Evolutionary conservation across 2,329 filamentous ascomycete genomes (phyloP), one percentile per base, ranked within the genome.

Genomic region (Pseudogymnoascus sp.): DNA sequence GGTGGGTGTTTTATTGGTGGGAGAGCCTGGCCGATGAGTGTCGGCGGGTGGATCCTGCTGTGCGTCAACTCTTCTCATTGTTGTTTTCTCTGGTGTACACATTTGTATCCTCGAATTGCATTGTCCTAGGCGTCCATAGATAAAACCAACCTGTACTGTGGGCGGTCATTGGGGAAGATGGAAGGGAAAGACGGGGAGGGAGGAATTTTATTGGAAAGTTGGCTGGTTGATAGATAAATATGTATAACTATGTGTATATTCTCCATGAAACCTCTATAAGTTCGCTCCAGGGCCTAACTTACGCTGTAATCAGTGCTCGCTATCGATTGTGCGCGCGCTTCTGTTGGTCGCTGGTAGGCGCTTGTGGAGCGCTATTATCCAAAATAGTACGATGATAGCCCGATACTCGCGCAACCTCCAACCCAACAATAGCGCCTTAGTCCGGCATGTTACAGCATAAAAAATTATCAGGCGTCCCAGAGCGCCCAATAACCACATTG

Each of bases 31-130:
- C 13, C 25, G 42, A 29, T 29, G 13, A 48, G 42, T 48, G 13
- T 52, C 27, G 45, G 45, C 45, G 27, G 45, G 45, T 52, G 45
- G 3, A 31, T 31, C 45, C 45, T 52, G 25, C 45, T 52, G 6
- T 52, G 45, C 45, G 45, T 52, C 45, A 52, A 52, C 45, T 52
- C 45, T 52, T 52, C 45, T 52, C 45, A 52, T 52, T 52, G 45
- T 52, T 52, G 45, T 52, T 31, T 31, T 52, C 45, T 52, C 45
- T n/a, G 45, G 45, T 52, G 45, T 52, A 52, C 45, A 52, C 25
- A 52, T 52, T 31, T 52, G 45, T 52, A 52, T 52, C 45, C 45
- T 52, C 25, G 45, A 52, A 52, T 52, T 52, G 45, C 45, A 52
- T 52, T 52, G 45, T 52, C 25, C 45, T 31, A 31, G 45, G 45